Evolutionary conservation across 345 rosid species (phyloP), one percentile per base, ranked within the genome.

Genomic region (Rhizophora mangle): DNA sequence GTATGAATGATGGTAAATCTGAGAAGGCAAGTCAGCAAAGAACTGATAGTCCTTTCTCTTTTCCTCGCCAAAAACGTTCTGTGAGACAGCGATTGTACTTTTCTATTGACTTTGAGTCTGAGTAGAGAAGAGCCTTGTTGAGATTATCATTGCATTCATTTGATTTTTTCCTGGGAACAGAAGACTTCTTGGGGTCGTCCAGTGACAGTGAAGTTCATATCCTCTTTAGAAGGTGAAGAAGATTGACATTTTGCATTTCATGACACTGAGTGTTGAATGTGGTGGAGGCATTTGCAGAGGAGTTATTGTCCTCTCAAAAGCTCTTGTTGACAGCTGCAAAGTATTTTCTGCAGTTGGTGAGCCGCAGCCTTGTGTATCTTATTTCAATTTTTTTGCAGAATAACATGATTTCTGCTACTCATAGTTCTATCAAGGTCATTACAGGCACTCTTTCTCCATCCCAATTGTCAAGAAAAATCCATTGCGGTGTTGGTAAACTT

Each of bases 11-110:
- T 57, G 76, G 62, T 29, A 58, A 36, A 61, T 57, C 70, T n/a
- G 68, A 67, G 7, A 31, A 62, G 70, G 63, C 36, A 27, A 63
- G 37, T 49, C 68, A 47, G 59, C 30, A 63, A 47, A 21, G 70
- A 67, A 67, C 78, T 55, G 75, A 58, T 58, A 68, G 82, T 29
- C 82, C 78, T 51, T 78, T 78, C 72, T 65, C 82, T 22, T 74
- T 78, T 74, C 82, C 82, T 58, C 78, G 82, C 43, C 82, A 78
- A 55, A 73, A 73, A 37, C 78, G 82, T 7, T 78, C 82, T 52
- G 75, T 63, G 60, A 74, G 82, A 59, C 72, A 47, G 16, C 77
- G 75, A 58, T 62, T 57, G 21, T 68, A 43, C 64, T 37, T 54
- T 27, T 59, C 60, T 27, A 49, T 24, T 60, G 37, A 51, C 24